Evolutionary conservation across 768 basidiomycete species (phyloP).

Genomic region (Lactarius quietus): DNA sequence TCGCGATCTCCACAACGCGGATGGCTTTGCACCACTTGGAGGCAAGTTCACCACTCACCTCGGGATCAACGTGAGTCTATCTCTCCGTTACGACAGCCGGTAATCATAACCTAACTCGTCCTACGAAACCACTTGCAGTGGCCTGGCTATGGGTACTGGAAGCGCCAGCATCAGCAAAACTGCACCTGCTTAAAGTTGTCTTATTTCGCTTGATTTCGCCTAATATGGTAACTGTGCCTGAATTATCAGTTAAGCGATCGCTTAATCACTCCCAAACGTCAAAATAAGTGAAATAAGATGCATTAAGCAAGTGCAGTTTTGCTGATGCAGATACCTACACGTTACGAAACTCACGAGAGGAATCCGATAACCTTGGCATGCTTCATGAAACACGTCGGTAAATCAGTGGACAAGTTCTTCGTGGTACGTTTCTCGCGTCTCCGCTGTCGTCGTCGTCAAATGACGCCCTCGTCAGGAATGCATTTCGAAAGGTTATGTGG

Average conservation of each 20-base stretch:
- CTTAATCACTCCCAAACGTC: too few species aligned
- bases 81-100: background rate
- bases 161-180: too few species aligned
- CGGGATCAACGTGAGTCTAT: background rate
- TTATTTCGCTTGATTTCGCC: too few species aligned
- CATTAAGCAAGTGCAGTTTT: too few species aligned
- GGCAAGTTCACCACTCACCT: too few species aligned
- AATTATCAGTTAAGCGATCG: too few species aligned
- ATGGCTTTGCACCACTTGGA: too few species aligned
- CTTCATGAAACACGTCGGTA: constrained; percentile 12
- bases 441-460: background rate
- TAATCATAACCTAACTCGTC: background rate
- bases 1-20: too few species aligned
- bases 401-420: constrained; percentile 8
- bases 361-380: constrained; percentile 5
- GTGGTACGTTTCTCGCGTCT: background rate
- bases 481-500: background rate
- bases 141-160: constrained; percentile 4
- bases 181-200: too few species aligned
- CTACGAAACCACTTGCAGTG: background rate
- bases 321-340: constrained; percentile 3
- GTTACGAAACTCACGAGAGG: constrained; percentile 1
- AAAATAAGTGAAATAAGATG: too few species aligned
- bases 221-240: too few species aligned
- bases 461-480: background rate